Evolutionary conservation across 225 moss, liverwort and hornwort species (phyloP).

Genomic region (Sphagnum contortum): DNA sequence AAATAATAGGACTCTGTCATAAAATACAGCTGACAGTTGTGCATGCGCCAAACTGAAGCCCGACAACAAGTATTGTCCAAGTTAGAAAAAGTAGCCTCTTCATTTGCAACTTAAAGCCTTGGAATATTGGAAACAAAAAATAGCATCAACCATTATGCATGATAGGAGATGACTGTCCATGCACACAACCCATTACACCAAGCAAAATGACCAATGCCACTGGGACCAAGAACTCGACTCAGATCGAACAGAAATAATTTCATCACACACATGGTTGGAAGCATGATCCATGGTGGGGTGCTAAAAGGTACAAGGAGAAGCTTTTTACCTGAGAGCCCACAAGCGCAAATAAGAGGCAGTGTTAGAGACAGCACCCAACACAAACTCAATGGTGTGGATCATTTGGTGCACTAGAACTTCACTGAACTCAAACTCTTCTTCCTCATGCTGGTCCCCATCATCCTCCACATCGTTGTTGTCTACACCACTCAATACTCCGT

Average conservation of each 20-base stretch:
- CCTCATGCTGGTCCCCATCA: constrained; percentile 38
- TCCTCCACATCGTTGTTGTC: constrained; percentile 72
- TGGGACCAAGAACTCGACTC: too few species aligned
- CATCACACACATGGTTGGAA: too few species aligned
- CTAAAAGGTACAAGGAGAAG: too few species aligned
- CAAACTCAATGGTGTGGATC: constrained; percentile 98
- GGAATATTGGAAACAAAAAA: not conserved
- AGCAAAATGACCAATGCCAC: not conserved
- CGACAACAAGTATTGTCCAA: too few species aligned
- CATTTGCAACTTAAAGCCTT: not conserved
- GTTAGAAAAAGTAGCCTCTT: too few species aligned
- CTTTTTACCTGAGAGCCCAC: constrained; percentile 79
- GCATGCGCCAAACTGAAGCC: constrained; percentile 84
- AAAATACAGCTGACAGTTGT: constrained; percentile 86
- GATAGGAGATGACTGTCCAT: too few species aligned
- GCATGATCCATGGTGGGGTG: too few species aligned
- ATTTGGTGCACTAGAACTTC: constrained; percentile 97
- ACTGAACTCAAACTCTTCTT: constrained; percentile 72
- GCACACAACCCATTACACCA: not conserved
- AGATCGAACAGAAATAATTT: too few species aligned
- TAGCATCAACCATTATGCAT: too few species aligned
- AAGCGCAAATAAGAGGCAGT: constrained; percentile 94
- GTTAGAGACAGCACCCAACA: constrained; percentile 90
- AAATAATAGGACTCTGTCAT: constrained; percentile 69
- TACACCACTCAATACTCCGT: constrained; percentile 68